Evolutionary conservation across 2,329 filamentous ascomycete genomes (phyloP).

Genomic region (Talaromyces marneffei): DNA sequence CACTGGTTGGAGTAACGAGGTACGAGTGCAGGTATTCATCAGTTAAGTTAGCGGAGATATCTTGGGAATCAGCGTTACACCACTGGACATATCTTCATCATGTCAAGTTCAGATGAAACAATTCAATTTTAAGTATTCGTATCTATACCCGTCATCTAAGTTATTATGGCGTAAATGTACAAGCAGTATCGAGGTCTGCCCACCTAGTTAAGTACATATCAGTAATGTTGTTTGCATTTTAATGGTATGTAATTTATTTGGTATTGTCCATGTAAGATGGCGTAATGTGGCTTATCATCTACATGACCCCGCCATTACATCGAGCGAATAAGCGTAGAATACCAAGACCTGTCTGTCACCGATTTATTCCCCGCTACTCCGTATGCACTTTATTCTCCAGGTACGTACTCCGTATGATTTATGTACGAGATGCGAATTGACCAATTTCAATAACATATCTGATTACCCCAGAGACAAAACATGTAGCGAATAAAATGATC

Average conservation of each 20-base stretch:
- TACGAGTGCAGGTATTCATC: slow-evolving; percentile 60
- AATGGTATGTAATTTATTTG: too few species aligned
- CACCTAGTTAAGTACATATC: too few species aligned
- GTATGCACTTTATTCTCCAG: neutral
- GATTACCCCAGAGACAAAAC: too few species aligned
- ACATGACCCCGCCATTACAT: neutral
- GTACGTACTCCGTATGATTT: neutral
- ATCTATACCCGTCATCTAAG: too few species aligned
- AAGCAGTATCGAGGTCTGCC: too few species aligned
- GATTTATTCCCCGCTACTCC: neutral
- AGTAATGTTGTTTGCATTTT: too few species aligned
- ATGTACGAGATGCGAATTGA: neutral
- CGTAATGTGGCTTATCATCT: neutral
- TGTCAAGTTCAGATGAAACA: too few species aligned
- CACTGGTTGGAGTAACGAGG: slow-evolving; percentile 74
- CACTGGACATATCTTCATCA: too few species aligned
- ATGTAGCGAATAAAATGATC: too few species aligned
- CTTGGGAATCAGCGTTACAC: neutral
- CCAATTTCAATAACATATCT: neutral
- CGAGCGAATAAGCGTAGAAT: neutral
- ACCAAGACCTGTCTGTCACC: neutral
- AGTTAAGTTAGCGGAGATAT: slow-evolving; percentile 21
- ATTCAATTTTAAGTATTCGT: neutral
- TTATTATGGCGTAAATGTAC: too few species aligned
- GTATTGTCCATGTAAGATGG: neutral